Percentiles rank a stretch among this genome's conserved stretches.
Conservation (phyloP, 306 rosid species). For the peach (Prunus persica) region DNA sequence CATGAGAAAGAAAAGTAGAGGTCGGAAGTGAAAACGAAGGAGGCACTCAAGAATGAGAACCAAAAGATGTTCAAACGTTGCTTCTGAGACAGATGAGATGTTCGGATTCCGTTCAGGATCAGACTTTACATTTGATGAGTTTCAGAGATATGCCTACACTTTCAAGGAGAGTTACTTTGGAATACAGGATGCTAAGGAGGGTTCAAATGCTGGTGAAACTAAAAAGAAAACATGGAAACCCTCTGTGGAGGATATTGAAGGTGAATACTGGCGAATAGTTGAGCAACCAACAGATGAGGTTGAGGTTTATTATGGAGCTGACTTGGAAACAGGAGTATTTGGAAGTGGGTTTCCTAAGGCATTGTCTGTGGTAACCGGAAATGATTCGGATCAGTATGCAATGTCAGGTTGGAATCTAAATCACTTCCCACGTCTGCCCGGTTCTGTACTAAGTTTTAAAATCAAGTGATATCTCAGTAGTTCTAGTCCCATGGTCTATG, state of each 20-base stretch:
- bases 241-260: conserved; percentile 82
- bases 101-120: conserved; percentile 83
- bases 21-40: conserved; percentile 70
- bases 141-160: conserved; percentile 53
- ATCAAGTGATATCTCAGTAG: conserved; percentile 91
- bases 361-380: conserved; percentile 37
- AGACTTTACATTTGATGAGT: conserved; percentile 63
- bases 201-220: conserved; percentile 26
- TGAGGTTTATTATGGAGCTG: conserved; percentile 96
- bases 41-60: conserved; percentile 55
- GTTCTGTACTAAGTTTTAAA: conserved; percentile 79
- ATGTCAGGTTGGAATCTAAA: conserved; percentile 93
- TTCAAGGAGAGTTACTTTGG: conserved; percentile 78
- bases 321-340: conserved; percentile 79
- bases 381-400: conserved; percentile 45
- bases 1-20: conserved; percentile 76
- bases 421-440: conserved; percentile 80
- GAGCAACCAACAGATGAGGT: conserved; percentile 86
- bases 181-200: conserved; percentile 36
- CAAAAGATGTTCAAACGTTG: conserved; percentile 44
- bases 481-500: conserved; percentile 94
- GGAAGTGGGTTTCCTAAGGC: conserved; percentile 92
- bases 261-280: conserved; percentile 95
- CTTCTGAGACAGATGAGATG: conserved; percentile 59
- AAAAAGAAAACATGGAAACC: conserved; percentile 41